phyloP scores from a whole-genome alignment of 1,284 basidiomycete species.

The Trametes hirsuta region DNA sequence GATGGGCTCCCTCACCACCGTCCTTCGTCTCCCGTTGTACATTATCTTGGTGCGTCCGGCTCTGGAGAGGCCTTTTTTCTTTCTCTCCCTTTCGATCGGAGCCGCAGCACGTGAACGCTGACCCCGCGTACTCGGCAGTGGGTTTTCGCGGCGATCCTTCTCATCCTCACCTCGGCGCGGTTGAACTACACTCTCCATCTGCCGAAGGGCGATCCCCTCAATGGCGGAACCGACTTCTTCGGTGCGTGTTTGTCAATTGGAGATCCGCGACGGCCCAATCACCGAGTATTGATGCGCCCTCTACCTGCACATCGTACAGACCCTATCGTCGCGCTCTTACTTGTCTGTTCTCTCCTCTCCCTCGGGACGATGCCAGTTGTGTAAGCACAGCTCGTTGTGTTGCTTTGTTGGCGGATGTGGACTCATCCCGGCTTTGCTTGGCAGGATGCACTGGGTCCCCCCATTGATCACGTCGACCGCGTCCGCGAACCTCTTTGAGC shows the following conservation, averaged over 20 bases:
- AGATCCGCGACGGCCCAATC: no score
- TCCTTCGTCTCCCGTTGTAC: conserved; percentile 28
- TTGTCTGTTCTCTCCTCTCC: conserved; percentile 60
- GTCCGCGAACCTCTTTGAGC: conserved; percentile 45
- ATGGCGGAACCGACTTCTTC: conserved; percentile 59
- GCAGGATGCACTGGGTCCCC: conserved; percentile 18
- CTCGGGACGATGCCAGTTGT: conserved; percentile 60
- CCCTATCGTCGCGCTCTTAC: conserved; percentile 64
- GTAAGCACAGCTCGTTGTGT: conserved; percentile 42
- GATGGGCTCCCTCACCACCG: conserved; percentile 18
- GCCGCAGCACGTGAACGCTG: neutral
- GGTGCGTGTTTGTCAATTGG: conserved; percentile 41
- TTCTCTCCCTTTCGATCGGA: no score
- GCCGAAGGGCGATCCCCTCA: conserved; percentile 56
- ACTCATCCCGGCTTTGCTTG: conserved; percentile 47
- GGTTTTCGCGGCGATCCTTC: conserved; percentile 56
- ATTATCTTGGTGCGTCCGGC: conserved; percentile 21
- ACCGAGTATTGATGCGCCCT: no score
- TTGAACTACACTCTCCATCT: conserved; percentile 69
- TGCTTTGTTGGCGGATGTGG: neutral
- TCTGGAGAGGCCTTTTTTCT: no score
- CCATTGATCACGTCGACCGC: conserved; percentile 7
- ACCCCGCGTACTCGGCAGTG: conserved; percentile 38
- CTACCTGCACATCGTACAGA: conserved; percentile 49
- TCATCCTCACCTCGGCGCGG: conserved; percentile 60